These are phyloP conservation scores for Ophiostoma sp. DNA, from an alignment of 2,329 filamentous ascomycete genomes.

Conservation along the genomic window DNA sequence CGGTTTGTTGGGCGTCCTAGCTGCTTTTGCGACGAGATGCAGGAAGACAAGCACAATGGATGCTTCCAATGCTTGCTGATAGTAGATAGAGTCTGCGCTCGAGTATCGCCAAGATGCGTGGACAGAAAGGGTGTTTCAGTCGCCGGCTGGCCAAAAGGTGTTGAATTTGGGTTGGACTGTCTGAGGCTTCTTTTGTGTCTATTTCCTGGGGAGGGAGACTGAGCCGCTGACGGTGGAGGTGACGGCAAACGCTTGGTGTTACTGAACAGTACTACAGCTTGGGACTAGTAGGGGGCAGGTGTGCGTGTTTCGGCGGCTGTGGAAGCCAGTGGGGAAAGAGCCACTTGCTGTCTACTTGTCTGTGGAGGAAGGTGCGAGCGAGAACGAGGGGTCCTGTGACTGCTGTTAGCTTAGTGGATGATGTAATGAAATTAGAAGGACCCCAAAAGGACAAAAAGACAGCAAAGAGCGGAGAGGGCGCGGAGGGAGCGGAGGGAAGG, in stretches of 20 bases:
- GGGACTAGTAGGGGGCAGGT: background rate
- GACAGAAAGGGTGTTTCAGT: conserved; percentile 3
- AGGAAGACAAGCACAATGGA: background rate
- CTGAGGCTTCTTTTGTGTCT: background rate
- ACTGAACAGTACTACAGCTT: background rate
- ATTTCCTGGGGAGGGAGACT: background rate
- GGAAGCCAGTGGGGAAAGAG: conserved; percentile 18
- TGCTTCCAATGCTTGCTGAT: background rate
- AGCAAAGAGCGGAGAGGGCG: background rate
- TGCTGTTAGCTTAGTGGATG: conserved; percentile 16
- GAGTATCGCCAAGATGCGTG: background rate
- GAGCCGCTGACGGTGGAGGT: conserved; percentile 7
- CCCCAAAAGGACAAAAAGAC: background rate
- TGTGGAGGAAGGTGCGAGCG: background rate
- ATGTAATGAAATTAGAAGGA: conserved; percentile 20
- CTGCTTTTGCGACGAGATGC: background rate
- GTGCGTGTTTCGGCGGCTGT: conserved; percentile 17
- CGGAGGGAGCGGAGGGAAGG: conserved; percentile 5
- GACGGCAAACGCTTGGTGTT: background rate
- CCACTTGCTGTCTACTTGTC: background rate
- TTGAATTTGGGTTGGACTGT: background rate
- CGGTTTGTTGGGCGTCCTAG: background rate
- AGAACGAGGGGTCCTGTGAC: conserved; percentile 19
- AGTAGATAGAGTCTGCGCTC: conserved; percentile 1
- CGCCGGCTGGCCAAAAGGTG: background rate